These are phyloP conservation scores for Aspergillus phoenicis DNA, from an alignment of 2,329 filamentous ascomycete species.

Conservation along the genomic window DNA sequence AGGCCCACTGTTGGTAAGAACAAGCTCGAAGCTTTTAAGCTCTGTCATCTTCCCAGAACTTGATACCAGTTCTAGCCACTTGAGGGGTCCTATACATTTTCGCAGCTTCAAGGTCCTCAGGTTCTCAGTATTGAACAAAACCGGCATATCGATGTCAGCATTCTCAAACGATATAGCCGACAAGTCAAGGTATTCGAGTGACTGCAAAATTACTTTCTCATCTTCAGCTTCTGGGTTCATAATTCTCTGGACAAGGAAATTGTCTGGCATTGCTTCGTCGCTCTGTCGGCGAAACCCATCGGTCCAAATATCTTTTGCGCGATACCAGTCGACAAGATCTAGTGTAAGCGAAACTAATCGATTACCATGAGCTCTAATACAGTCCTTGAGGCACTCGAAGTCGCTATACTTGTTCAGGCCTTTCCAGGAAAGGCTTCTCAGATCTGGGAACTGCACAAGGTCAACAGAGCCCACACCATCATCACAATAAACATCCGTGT, in stretches of 20 bases:
- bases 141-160: neutral
- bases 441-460: neutral
- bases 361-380: neutral
- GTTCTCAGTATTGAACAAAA: neutral
- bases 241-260: neutral
- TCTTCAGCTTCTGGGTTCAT: neutral
- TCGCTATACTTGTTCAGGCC: neutral
- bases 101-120: neutral
- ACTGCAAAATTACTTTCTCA: neutral
- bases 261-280: neutral
- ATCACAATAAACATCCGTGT: neutral
- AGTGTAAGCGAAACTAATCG: neutral
- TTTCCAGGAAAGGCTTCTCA: neutral
- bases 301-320: neutral
- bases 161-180: neutral
- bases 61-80: neutral
- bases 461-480: neutral
- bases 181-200: neutral
- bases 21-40: neutral
- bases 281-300: neutral
- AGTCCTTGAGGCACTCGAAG: neutral
- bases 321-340: neutral
- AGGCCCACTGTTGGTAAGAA: too few relatives aligned
- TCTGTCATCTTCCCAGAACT: neutral
- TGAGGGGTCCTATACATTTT: neutral